Evolutionary conservation across 129 eudicot species (phyloP), one percentile per base, ranked within the genome.

Genomic region (Lactuca sativa): DNA sequence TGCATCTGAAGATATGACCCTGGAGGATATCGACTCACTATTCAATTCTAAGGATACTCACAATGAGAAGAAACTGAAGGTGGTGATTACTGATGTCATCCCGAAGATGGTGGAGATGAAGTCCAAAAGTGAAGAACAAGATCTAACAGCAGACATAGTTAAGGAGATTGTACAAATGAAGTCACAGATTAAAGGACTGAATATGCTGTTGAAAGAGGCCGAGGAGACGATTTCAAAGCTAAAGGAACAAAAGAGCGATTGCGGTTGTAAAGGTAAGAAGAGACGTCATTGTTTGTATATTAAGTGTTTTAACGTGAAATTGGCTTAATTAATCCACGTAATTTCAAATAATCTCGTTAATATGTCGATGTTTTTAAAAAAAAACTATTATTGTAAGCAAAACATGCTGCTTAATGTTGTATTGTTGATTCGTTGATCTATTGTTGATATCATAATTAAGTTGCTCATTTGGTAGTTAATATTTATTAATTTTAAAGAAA

Each of bases 261-360:
- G 16, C n/a, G 43, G n/a, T 59, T 32, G 41, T 59, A 59, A 33
- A 5, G 21, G 44, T 59, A 32, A 33, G 64, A 59, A 32, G 36
- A 33, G 4, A 0, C 21, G 64, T 32, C 44, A 43, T 32, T 10
- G 64, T 32, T 43, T 59, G 64, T 59, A 32, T 59, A 2, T 59
- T 13, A 59, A 59, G 43, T 59, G 64, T 59, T 59, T 59, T 14
- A 59, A 59, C n/a, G 11, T 33, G 5, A 59, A 14, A 59, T 59
- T 59, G 9, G 18, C 64, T 59, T 59, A 43, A 59, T 59, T 59
- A 43, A 59, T 33, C 43, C 7, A 33, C 5, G 64, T 33, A 14
- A 59, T 33, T 59, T 32, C 10, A 11, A 5, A 16, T 33, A 9
- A 14, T 33, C 9, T 32, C 13, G 49, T 43, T 43, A 43, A 12